A percentile compares a stretch with the other conserved stretches of the same genome.
Conservation (phyloP, 1,284 basidiomycete species). For the Leucoagaricus sp. region DNA sequence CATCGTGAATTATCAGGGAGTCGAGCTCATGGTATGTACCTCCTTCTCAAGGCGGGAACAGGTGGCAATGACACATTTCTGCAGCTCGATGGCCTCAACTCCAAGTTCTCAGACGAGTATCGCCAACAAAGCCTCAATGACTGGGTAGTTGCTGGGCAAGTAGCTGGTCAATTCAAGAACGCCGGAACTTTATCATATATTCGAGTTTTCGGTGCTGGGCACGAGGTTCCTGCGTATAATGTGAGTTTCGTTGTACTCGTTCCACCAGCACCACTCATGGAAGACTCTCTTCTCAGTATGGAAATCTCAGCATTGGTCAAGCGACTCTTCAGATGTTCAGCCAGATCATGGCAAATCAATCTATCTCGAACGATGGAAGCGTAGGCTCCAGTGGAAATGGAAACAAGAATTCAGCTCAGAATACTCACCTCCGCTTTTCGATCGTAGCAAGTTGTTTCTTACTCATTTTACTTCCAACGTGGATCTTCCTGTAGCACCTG, state of each 20-base stretch:
- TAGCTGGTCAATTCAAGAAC: constrained; percentile 57
- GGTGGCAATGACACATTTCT: not conserved
- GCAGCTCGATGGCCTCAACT: constrained; percentile 35
- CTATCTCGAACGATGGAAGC: not conserved
- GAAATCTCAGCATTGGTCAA: constrained; percentile 10
- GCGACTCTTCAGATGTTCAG: constrained; percentile 16
- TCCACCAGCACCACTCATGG: not conserved
- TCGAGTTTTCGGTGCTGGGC: constrained; percentile 53
- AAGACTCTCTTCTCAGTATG: constrained; percentile 1
- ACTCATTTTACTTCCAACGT: not conserved
- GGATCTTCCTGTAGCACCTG: not conserved
- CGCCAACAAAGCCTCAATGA: constrained; percentile 42
- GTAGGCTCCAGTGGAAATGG: not conserved
- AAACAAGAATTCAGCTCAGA: not conserved
- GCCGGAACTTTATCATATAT: constrained; percentile 63
- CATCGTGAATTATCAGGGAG: constrained; percentile 59
- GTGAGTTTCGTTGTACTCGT: constrained; percentile 22
- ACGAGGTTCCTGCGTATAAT: constrained; percentile 53
- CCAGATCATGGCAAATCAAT: constrained; percentile 15
- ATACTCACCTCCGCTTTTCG: not conserved
- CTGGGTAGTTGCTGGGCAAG: constrained; percentile 51
- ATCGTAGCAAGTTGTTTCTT: not conserved
- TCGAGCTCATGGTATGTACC: constrained; percentile 57
- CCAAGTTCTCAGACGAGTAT: constrained; percentile 39
- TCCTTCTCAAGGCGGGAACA: no score